Evolutionary conservation across 2,329 filamentous ascomycete genomes (phyloP).

Genomic region (Ophiognomonia clavigignenti-juglandacearum): DNA sequence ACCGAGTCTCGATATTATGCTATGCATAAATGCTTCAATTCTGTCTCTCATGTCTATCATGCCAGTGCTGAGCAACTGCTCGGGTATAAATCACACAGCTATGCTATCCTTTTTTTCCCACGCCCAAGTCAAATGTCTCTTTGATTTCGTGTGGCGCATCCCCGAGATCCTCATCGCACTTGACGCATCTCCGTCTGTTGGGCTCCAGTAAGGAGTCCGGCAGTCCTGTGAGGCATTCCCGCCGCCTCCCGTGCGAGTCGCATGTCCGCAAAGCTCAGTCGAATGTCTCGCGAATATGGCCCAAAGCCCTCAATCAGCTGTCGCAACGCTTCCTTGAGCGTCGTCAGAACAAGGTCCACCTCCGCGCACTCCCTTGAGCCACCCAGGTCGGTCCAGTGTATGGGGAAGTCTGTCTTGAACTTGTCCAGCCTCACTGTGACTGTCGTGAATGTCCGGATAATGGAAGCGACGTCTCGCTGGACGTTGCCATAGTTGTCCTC

Average conservation of each 20-base stretch:
- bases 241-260: constrained; percentile 66
- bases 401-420: constrained; percentile 54
- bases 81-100: constrained; percentile 15
- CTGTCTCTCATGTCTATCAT: constrained; percentile 1
- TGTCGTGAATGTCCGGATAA: constrained; percentile 67
- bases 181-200: constrained; percentile 27
- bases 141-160: background rate
- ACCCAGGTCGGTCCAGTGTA: constrained; percentile 77
- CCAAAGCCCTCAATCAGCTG: constrained; percentile 68
- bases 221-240: constrained; percentile 13
- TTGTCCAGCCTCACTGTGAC: constrained; percentile 65
- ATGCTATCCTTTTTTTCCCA: background rate
- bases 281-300: constrained; percentile 66
- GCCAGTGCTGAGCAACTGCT: constrained; percentile 15
- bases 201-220: constrained; percentile 19
- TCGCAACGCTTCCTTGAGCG: constrained; percentile 60
- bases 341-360: constrained; percentile 64
- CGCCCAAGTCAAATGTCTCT: background rate
- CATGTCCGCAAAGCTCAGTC: constrained; percentile 66
- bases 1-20: too few relatives aligned
- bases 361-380: constrained; percentile 53
- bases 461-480: constrained; percentile 70
- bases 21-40: background rate
- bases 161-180: constrained; percentile 18
- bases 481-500: constrained; percentile 86